Evolutionary conservation across 106 monocot species (phyloP).

Genomic region (Acorus gramineus): DNA sequence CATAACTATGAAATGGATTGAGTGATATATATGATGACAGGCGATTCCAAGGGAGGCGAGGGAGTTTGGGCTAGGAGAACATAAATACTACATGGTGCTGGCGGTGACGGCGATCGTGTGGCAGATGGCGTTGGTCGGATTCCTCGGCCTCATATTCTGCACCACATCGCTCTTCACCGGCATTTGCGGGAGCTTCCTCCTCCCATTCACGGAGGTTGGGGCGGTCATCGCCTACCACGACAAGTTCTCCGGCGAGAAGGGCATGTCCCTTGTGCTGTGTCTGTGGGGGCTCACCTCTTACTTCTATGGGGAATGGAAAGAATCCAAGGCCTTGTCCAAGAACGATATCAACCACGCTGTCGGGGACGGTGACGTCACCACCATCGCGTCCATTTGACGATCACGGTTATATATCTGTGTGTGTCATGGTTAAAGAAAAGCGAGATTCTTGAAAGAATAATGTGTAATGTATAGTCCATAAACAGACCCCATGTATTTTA

Average conservation of each 20-base stretch:
- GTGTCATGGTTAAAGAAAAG: too few species aligned
- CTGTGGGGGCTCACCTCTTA: constrained; percentile 13
- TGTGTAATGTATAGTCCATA: too few species aligned
- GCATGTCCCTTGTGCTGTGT: constrained; percentile 3
- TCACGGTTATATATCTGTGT: too few species aligned
- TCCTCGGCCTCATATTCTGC: constrained; percentile 7
- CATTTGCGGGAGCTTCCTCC: neutral
- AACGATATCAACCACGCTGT: too few species aligned
- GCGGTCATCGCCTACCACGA: constrained; percentile 8
- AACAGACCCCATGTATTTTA: too few species aligned
- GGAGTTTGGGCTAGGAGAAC: neutral
- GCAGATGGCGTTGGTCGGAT: constrained; percentile 7
- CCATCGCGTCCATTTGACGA: too few species aligned
- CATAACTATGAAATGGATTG: too few species aligned
- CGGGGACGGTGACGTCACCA: too few species aligned
- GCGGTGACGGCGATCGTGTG: neutral
- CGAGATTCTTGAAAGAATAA: too few species aligned
- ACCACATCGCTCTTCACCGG: constrained; percentile 4
- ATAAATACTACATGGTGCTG: constrained; percentile 5
- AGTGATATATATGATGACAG: neutral
- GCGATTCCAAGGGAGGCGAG: constrained; percentile 10
- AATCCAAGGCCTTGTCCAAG: neutral
- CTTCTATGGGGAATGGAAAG: neutral
- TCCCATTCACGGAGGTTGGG: constrained; percentile 1
- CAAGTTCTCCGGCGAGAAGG: constrained; percentile 10